Evolutionary conservation across 495 filamentous ascomycete species (phyloP).

Genomic region (Trichoderma reesei): DNA sequence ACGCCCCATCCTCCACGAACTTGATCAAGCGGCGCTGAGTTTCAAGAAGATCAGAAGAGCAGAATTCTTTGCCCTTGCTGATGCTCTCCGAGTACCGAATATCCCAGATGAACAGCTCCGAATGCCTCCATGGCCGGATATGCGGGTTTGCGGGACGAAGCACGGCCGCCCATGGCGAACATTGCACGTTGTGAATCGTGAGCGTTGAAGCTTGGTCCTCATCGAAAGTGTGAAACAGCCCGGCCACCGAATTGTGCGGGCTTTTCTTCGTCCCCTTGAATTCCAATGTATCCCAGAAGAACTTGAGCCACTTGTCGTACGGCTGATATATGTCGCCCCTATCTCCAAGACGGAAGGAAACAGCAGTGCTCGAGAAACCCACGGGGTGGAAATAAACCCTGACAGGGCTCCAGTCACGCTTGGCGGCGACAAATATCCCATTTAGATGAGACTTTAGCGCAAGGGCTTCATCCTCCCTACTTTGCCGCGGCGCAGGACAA

Average conservation of each 20-base stretch:
- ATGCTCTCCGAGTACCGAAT: conserved; percentile 18
- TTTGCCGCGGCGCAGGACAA: background rate
- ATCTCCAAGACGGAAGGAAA: background rate
- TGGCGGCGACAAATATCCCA: background rate
- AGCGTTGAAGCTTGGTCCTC: background rate
- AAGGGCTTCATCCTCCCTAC: background rate
- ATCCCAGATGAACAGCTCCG: conserved; percentile 42
- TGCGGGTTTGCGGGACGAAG: conserved; percentile 28
- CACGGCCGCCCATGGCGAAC: conserved; percentile 35
- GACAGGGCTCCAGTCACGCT: background rate
- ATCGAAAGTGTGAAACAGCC: conserved; percentile 33
- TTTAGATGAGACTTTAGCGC: background rate
- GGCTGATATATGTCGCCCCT: background rate
- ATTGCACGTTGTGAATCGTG: background rate
- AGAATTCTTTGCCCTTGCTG: background rate
- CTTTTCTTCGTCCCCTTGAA: background rate
- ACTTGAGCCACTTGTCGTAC: background rate
- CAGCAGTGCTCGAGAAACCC: background rate
- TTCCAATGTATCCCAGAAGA: background rate
- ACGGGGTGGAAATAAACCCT: background rate
- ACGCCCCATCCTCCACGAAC: conserved; percentile 17
- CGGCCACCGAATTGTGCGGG: conserved; percentile 11
- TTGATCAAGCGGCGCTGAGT: conserved; percentile 33
- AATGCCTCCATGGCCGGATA: conserved; percentile 11
- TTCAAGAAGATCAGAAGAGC: conserved; percentile 22